Base-by-base conservation (phyloP, 306 rosid genomes). In the Amphicarpaea edgeworthii region DNA sequence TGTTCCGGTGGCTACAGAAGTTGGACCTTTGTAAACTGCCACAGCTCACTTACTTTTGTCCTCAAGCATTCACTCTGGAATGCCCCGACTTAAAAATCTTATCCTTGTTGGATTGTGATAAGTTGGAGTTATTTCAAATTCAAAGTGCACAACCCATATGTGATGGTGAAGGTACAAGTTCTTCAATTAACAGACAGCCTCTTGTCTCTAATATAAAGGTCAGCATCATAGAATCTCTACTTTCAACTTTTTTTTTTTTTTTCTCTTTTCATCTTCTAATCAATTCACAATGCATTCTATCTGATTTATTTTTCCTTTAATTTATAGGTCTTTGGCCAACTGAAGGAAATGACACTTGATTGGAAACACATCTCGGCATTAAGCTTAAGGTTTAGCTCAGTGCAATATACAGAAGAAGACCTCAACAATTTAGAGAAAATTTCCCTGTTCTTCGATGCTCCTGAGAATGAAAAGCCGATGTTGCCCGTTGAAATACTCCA, bases 391-490 rank as follows among this genome's bases (percentile, higher is more conserved):
- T 5, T 55, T 23, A 11, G 3, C 16, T 10, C 16, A 5, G 15
- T 1, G 7, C 17, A 63, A 9, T 2, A 19, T 19, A 1, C 1
- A 0, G 42, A 6, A 4, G 55, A 16, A 30, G 12, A 15, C 9
- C 12, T 46, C 41, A 8, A 45, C 21, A 1, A 14, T 21, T 6
- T 72, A 42, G 20, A 9, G 5, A 0, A 0, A 1, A 32, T 79
- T 65, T 0, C 1, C 3, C 0, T 72, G 3, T 0, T 0, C 0
- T 1, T 15, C 5, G 7, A 6, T 3, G 2, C 6, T 2, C 20
- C 15, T 14, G 28, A 3, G 1, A n/a, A 7, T 8, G 41, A 45
- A 23, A 49, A 6, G 23, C 10, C 10, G n/a, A 6, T 49, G 6
- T 53, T 19, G 28, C 59, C 28, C 14, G 19, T 53, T 53, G 14